These are phyloP conservation scores for Neurospora hispaniola DNA, from an alignment of 495 filamentous ascomycete species.

Conservation along the genomic window DNA sequence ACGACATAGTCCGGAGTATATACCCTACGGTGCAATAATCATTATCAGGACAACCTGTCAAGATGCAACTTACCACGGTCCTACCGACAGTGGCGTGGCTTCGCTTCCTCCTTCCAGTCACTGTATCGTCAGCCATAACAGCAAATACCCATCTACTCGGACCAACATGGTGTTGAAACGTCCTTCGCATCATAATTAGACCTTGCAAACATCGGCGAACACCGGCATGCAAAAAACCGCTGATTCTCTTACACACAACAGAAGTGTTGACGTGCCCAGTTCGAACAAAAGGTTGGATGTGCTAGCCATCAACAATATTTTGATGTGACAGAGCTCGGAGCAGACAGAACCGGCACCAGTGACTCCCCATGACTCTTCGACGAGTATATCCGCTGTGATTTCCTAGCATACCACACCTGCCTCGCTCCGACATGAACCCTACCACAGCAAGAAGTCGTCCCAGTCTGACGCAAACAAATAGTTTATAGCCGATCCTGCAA, in stretches of 20 bases:
- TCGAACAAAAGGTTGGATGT: constrained; percentile 20
- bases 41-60: neutral
- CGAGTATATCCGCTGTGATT: neutral
- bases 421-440: neutral
- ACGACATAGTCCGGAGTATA: neutral
- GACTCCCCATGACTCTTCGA: neutral
- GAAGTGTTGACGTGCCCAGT: constrained; percentile 19
- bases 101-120: neutral
- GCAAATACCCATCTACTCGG: neutral
- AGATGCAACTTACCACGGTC: neutral
- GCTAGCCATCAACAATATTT: constrained; percentile 2
- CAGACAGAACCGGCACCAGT: neutral
- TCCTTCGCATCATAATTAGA: neutral
- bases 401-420: neutral
- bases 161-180: neutral
- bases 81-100: neutral
- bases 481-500: neutral
- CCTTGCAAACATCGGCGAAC: neutral
- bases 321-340: neutral
- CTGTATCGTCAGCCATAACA: neutral
- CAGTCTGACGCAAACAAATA: neutral
- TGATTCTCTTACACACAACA: neutral
- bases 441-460: neutral
- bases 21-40: neutral
- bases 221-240: neutral